These are phyloP conservation scores for Myriosclerotinia scirpicola DNA, from an alignment of 2,329 filamentous ascomycete species.

Conservation along the genomic window DNA sequence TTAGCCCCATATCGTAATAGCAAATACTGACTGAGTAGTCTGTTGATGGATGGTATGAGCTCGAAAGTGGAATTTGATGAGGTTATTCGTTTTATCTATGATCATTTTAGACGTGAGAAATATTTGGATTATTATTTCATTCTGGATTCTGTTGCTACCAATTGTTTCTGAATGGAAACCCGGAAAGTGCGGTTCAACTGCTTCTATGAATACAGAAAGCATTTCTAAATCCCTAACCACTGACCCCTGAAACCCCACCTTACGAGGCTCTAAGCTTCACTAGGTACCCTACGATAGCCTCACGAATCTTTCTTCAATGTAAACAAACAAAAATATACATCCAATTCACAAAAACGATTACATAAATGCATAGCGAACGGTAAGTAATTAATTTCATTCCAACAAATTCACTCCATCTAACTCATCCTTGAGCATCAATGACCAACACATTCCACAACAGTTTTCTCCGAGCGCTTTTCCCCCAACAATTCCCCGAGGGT, in stretches of 20 bases:
- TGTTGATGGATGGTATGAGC: neutral
- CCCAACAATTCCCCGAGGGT: slow-evolving; percentile 6
- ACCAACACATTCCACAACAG: slow-evolving; percentile 13
- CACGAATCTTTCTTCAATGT: neutral
- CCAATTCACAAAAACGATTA: neutral
- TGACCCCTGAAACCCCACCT: neutral
- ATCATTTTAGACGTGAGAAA: neutral
- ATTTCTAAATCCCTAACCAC: neutral
- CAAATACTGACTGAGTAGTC: too few species aligned
- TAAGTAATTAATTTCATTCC: neutral
- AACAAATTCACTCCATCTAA: neutral
- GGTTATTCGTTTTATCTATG: neutral
- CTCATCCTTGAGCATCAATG: slow-evolving; percentile 1
- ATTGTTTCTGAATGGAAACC: neutral
- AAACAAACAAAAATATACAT: neutral
- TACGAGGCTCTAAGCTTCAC: neutral
- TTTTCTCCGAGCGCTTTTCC: slow-evolving; percentile 20
- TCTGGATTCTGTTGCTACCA: neutral
- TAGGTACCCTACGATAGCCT: neutral
- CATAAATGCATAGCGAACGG: slow-evolving; percentile 19
- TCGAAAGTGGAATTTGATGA: neutral
- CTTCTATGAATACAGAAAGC: neutral
- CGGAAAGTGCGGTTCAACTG: neutral
- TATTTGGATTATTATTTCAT: neutral
- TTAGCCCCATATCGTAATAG: neutral